These are phyloP conservation scores for Ceratobasidium sp. DNA, from an alignment of 1,284 basidiomycete species.

Conservation along the genomic window DNA sequence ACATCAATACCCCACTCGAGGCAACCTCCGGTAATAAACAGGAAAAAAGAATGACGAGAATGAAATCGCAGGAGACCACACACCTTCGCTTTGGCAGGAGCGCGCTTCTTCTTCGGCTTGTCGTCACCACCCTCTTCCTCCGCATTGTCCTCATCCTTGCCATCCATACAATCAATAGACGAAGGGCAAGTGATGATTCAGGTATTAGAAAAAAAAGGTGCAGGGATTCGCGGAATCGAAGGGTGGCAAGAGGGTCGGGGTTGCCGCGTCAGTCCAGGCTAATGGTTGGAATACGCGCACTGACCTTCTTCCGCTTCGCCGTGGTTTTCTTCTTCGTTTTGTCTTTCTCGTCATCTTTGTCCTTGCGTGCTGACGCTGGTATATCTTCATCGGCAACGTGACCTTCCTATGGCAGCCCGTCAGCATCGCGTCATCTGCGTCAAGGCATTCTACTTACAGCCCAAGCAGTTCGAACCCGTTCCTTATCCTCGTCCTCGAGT, in stretches of 20 bases:
- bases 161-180: background rate
- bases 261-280: background rate
- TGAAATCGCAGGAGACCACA: background rate
- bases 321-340: slow-evolving; percentile 63
- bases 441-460: slow-evolving; percentile 49
- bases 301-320: slow-evolving; percentile 49
- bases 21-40: background rate
- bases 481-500: slow-evolving; percentile 73
- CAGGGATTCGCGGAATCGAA: background rate
- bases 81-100: slow-evolving; percentile 49
- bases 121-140: slow-evolving; percentile 53
- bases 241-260: background rate
- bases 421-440: background rate
- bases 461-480: slow-evolving; percentile 75
- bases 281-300: slow-evolving; percentile 10
- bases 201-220: background rate
- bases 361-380: slow-evolving; percentile 76
- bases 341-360: slow-evolving; percentile 64
- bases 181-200: background rate
- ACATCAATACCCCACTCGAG: background rate
- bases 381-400: slow-evolving; percentile 84
- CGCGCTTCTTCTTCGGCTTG: slow-evolving; percentile 60
- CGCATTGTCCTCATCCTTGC: slow-evolving; percentile 36
- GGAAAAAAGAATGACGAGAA: background rate
- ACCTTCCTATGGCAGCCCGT: slow-evolving; percentile 62